Evolutionary conservation across 805 yeast species (phyloP).

Genomic region (Soucietia sequanensis): DNA sequence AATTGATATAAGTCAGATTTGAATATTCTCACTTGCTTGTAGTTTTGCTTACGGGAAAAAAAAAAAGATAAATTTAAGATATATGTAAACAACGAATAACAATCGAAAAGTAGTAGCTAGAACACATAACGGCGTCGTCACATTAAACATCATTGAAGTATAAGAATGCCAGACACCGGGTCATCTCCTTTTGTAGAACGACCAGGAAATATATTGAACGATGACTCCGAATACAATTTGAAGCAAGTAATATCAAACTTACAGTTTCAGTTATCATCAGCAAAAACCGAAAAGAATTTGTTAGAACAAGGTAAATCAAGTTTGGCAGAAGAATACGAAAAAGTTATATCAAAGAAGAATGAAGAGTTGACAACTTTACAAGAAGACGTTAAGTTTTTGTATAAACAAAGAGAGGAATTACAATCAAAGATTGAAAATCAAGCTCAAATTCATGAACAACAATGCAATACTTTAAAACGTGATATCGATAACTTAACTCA

Average conservation of each 20-base stretch:
- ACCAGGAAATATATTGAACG: slow-evolving; percentile 12
- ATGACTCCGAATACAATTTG: slow-evolving; percentile 14
- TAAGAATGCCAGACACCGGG: slow-evolving; percentile 11
- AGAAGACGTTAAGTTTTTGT: slow-evolving; percentile 34
- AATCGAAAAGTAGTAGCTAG: too few species aligned
- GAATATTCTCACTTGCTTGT: too few species aligned
- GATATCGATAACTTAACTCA: slow-evolving; percentile 17
- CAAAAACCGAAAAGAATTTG: slow-evolving; percentile 34
- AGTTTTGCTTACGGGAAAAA: too few species aligned
- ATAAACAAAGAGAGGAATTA: slow-evolving; percentile 30
- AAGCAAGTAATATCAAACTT: slow-evolving; percentile 22
- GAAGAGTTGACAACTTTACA: slow-evolving; percentile 32
- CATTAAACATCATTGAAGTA: too few species aligned
- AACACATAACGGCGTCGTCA: too few species aligned
- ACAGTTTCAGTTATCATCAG: slow-evolving; percentile 31
- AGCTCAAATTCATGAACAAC: slow-evolving; percentile 21
- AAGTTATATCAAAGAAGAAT: slow-evolving; percentile 27
- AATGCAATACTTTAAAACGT: slow-evolving; percentile 14
- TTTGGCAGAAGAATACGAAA: slow-evolving; percentile 23
- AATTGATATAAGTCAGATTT: too few species aligned
- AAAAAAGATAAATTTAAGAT: too few species aligned
- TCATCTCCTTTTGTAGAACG: slow-evolving; percentile 29
- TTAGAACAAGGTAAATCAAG: slow-evolving; percentile 26
- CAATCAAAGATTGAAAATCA: slow-evolving; percentile 32
- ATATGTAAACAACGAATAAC: too few species aligned